These are phyloP conservation scores for Waltiozyma sp. DNA, from an alignment of 1,139 yeast genomes.

Conservation along the genomic window DNA sequence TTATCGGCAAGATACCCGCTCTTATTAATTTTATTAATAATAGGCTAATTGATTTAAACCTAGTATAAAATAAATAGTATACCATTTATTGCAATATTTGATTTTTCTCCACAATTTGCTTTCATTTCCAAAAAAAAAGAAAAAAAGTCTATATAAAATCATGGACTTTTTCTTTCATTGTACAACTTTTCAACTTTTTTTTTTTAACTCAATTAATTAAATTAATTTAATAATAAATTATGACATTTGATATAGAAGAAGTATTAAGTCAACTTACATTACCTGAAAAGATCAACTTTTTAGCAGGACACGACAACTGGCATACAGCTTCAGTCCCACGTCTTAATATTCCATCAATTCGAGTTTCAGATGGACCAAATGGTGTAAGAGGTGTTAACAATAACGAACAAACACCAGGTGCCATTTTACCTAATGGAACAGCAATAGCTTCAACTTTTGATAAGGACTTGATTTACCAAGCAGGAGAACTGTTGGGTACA, in stretches of 20 bases:
- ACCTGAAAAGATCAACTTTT: constrained; percentile 35
- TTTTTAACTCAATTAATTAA: no score
- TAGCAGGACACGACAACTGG: constrained; percentile 39
- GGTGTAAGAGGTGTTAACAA: constrained; percentile 39
- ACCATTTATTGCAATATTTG: no score
- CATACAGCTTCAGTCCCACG: constrained; percentile 36
- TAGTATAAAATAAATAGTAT: no score
- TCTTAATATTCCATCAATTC: constrained; percentile 20
- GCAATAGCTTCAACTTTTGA: constrained; percentile 24
- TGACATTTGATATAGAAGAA: constrained; percentile 31
- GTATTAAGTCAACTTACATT: constrained; percentile 30
- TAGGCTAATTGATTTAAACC: no score
- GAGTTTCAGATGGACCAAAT: constrained; percentile 36
- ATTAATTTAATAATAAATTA: no score
- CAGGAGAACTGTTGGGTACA: constrained; percentile 34
- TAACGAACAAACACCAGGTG: constrained; percentile 27
- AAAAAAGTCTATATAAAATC: no score
- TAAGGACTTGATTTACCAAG: constrained; percentile 26
- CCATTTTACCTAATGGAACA: constrained; percentile 38
- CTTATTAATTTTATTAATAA: no score
- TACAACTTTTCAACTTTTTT: no score
- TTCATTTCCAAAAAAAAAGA: no score
- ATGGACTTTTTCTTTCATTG: no score
- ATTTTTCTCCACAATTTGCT: no score
- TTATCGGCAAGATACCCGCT: not conserved